phyloP scores from a whole-genome alignment of 768 basidiomycete genomes.

The Neoboletus magnificus region DNA sequence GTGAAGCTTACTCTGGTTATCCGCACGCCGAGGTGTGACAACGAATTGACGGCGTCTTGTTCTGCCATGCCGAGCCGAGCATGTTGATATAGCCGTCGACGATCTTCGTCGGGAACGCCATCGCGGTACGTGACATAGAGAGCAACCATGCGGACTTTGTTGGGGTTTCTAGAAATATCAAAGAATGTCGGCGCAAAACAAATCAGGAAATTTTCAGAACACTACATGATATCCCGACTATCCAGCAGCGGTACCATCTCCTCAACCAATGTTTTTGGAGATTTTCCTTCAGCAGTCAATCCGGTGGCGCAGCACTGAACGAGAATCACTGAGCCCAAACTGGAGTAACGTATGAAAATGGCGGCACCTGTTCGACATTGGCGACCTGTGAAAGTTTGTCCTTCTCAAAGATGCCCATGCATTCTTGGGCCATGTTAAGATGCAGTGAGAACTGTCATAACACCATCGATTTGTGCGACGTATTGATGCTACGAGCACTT shows the following conservation, averaged over 20 bases:
- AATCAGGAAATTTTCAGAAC: slow-evolving; percentile 2
- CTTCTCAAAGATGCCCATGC: slow-evolving; percentile 90
- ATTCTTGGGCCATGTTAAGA: slow-evolving; percentile 96
- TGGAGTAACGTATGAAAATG: neutral
- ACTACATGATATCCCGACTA: slow-evolving; percentile 78
- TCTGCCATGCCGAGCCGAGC: slow-evolving; percentile 83
- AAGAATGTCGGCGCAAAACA: neutral
- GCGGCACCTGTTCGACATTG: slow-evolving; percentile 80
- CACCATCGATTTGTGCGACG: neutral
- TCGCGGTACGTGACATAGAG: slow-evolving; percentile 93
- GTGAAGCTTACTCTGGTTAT: slow-evolving; percentile 66
- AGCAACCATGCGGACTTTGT: slow-evolving; percentile 96
- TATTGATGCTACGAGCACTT: slow-evolving; percentile 4
- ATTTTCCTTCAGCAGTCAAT: slow-evolving; percentile 84
- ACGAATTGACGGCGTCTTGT: slow-evolving; percentile 89
- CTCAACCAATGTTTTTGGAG: slow-evolving; percentile 92
- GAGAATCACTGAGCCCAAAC: neutral
- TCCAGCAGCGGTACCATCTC: slow-evolving; percentile 98
- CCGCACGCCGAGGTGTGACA: slow-evolving; percentile 77
- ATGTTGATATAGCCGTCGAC: slow-evolving; percentile 91
- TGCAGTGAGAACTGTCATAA: slow-evolving; percentile 83
- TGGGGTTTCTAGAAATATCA: slow-evolving; percentile 56
- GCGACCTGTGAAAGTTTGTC: slow-evolving; percentile 81
- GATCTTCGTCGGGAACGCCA: slow-evolving; percentile 98
- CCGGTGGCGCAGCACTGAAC: slow-evolving; percentile 90